Percentiles rank a stretch among this genome's conserved stretches.
Evolutionary conservation across 2,329 filamentous ascomycete species (phyloP).

Genomic region (Talaromyces sp.): DNA sequence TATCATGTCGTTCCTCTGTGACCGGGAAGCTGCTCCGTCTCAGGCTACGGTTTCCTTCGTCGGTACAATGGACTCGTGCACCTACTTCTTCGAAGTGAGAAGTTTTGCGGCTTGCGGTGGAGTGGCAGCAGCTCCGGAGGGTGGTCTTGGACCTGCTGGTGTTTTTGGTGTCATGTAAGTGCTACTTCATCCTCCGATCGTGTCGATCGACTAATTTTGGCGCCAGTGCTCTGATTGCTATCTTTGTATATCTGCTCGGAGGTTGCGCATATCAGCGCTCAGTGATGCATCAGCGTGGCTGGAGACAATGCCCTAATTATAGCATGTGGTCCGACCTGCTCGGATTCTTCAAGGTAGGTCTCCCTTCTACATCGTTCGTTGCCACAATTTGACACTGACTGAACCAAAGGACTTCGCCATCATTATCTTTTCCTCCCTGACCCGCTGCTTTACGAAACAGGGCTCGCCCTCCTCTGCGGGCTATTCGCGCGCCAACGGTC

Average conservation of each 20-base stretch:
- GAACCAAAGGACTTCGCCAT: constrained; percentile 44
- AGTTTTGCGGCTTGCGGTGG: constrained; percentile 79
- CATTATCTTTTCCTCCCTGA: constrained; percentile 46
- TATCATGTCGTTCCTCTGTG: constrained; percentile 89
- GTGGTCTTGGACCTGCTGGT: constrained; percentile 64
- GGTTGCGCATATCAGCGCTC: constrained; percentile 94
- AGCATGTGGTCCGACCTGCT: constrained; percentile 85
- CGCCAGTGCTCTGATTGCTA: constrained; percentile 57
- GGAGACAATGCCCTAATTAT: constrained; percentile 94
- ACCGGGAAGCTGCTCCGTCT: constrained; percentile 68
- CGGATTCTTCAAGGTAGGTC: constrained; percentile 73
- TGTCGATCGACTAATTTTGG: constrained; percentile 21
- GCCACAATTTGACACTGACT: not conserved
- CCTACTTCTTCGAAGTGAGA: constrained; percentile 92
- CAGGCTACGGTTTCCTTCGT: constrained; percentile 77
- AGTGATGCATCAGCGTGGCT: constrained; percentile 88
- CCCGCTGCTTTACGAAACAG: constrained; percentile 36
- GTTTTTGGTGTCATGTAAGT: constrained; percentile 84
- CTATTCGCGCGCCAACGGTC: constrained; percentile 33
- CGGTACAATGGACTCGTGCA: constrained; percentile 83
- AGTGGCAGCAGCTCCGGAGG: constrained; percentile 55
- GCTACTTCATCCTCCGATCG: constrained; percentile 25
- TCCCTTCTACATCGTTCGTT: constrained; percentile 6
- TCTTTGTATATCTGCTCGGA: constrained; percentile 84
- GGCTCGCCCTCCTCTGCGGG: constrained; percentile 33